Evolutionary conservation across 1,139 yeast species (phyloP).

Genomic region (Hansenula lynferdii): DNA sequence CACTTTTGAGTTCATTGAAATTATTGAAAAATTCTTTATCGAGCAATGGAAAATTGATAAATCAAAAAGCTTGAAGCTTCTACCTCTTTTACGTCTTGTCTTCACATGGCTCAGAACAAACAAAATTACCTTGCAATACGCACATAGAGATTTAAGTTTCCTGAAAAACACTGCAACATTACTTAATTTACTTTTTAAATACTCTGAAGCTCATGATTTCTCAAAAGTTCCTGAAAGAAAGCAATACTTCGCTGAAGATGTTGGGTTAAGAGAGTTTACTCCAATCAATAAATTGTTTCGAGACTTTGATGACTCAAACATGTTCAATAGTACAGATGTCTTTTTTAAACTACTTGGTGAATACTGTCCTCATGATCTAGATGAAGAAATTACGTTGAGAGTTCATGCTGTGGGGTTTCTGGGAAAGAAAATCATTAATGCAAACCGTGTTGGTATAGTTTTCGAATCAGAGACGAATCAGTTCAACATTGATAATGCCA

Average conservation of each 20-base stretch:
- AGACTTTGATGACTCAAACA: constrained; percentile 53
- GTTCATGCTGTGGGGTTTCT: constrained; percentile 32
- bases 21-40: constrained; percentile 22
- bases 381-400: constrained; percentile 32
- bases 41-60: constrained; percentile 11
- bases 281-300: constrained; percentile 48
- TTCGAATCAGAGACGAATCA: constrained; percentile 20
- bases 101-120: constrained; percentile 51
- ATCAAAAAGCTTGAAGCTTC: constrained; percentile 8
- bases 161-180: constrained; percentile 32
- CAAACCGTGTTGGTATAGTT: constrained; percentile 30
- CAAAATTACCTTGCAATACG: constrained; percentile 34
- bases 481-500: constrained; percentile 16
- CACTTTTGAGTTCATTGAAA: constrained; percentile 26
- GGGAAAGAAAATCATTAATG: constrained; percentile 25
- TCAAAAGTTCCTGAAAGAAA: constrained; percentile 36
- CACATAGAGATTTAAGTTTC: constrained; percentile 32
- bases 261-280: constrained; percentile 52
- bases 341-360: constrained; percentile 26
- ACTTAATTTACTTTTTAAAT: constrained; percentile 25
- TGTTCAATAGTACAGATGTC: constrained; percentile 26
- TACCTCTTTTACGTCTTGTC: constrained; percentile 39
- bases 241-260: constrained; percentile 61
- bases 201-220: constrained; percentile 6
- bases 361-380: constrained; percentile 19